Evolutionary conservation across 2,329 filamentous ascomycete genomes (phyloP).

Genomic region (Emergomyces orientalis): DNA sequence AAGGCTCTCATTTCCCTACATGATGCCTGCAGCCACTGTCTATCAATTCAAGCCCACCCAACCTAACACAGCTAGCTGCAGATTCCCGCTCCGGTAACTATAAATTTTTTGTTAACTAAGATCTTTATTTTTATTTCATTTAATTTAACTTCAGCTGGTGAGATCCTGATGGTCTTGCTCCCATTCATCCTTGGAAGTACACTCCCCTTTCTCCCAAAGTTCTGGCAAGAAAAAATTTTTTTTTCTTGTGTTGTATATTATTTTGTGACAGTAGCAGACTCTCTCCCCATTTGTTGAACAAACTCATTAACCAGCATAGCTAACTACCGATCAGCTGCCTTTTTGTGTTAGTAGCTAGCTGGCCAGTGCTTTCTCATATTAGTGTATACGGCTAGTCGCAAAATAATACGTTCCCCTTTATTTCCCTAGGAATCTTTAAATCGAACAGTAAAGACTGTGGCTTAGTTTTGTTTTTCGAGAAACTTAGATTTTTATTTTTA

Average conservation of each 20-base stretch:
- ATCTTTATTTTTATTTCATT: neutral
- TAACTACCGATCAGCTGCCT: too few relatives aligned
- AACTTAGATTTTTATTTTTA: too few relatives aligned
- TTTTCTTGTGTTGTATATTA: too few relatives aligned
- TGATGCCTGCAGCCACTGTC: neutral
- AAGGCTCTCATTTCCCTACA: neutral
- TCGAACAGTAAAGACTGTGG: neutral
- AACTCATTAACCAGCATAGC: too few relatives aligned
- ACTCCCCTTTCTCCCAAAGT: too few relatives aligned
- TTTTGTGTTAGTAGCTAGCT: too few relatives aligned
- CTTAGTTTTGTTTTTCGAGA: neutral
- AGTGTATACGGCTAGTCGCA: neutral
- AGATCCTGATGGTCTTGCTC: neutral
- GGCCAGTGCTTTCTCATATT: neutral
- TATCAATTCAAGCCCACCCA: neutral
- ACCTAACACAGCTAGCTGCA: neutral
- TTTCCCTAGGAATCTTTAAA: neutral
- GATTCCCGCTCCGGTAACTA: neutral
- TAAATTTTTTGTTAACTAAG: neutral
- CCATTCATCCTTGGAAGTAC: too few relatives aligned
- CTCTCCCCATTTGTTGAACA: too few relatives aligned
- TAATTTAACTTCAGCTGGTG: too few relatives aligned
- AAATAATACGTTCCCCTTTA: neutral
- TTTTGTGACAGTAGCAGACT: too few relatives aligned
- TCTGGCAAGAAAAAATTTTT: too few relatives aligned